Percentiles rank a stretch among this genome's conserved stretches.
Evolutionary conservation across 352 stramenopile species (phyloP).

Genomic region (Phytophthora rubi): DNA sequence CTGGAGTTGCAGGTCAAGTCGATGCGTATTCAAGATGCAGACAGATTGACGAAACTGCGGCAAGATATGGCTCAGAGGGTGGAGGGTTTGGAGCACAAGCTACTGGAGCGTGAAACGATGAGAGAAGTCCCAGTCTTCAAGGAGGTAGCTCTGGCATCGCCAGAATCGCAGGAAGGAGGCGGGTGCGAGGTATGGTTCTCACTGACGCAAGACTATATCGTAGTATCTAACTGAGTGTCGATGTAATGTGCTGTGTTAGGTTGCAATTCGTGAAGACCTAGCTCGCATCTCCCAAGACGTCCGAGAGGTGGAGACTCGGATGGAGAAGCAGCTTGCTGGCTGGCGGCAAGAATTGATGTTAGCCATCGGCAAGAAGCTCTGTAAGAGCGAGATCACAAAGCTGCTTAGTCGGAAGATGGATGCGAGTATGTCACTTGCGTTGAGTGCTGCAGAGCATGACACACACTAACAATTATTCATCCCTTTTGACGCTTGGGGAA

Average conservation of each 20-base stretch:
- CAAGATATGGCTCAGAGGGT: conserved; percentile 24
- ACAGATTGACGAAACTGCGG: conserved; percentile 19
- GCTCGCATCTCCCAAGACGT: conserved; percentile 14
- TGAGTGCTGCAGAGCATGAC: not conserved
- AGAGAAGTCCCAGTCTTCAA: conserved; percentile 14
- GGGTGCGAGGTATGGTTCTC: not conserved
- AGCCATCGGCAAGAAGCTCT: conserved; percentile 30
- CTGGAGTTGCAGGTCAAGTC: conserved; percentile 20
- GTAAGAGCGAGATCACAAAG: conserved; percentile 39
- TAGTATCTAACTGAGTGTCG: not conserved
- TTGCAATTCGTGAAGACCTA: conserved; percentile 17
- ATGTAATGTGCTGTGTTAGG: conserved; percentile 12
- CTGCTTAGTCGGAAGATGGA: conserved; percentile 54
- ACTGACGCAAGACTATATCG: too few relatives aligned
- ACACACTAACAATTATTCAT: not conserved
- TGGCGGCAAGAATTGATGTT: conserved; percentile 35
- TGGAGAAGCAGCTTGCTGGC: conserved; percentile 25
- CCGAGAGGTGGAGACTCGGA: conserved; percentile 21
- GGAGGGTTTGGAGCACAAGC: conserved; percentile 4
- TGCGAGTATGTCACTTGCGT: conserved; percentile 30
- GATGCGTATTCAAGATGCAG: conserved; percentile 2
- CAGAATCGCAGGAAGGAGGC: conserved; percentile 11
- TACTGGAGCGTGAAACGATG: conserved; percentile 16
- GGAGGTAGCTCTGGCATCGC: conserved; percentile 7
- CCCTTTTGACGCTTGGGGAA: not conserved